phyloP scores from a whole-genome alignment of 495 filamentous ascomycete species.

The Penicillium egyptiacum region DNA sequence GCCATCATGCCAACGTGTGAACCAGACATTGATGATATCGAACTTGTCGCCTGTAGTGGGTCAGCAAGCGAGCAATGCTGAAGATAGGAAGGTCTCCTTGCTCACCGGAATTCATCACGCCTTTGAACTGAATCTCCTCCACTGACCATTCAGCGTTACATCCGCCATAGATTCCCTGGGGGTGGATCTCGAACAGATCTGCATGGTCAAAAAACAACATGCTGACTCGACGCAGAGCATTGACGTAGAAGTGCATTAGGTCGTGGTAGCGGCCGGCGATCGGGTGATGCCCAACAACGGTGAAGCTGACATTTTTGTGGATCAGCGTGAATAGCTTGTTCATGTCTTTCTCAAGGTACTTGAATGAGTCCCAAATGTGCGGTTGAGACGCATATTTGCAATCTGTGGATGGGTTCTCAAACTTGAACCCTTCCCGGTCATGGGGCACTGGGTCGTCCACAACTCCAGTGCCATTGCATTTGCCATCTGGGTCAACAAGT shows the following conservation, averaged over 20 bases:
- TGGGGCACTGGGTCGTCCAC: constrained; percentile 20
- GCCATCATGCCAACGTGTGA: constrained; percentile 35
- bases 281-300: constrained; percentile 39
- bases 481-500: constrained; percentile 24
- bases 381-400: constrained; percentile 38
- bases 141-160: constrained; percentile 39
- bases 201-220: constrained; percentile 33
- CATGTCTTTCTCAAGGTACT: constrained; percentile 41
- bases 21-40: constrained; percentile 41
- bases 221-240: constrained; percentile 36
- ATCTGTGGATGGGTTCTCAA: constrained; percentile 38
- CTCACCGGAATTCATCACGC: constrained; percentile 38
- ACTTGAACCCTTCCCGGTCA: constrained; percentile 34
- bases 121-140: constrained; percentile 37
- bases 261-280: constrained; percentile 38
- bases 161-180: constrained; percentile 36
- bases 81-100: neutral
- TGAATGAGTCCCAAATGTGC: constrained; percentile 42
- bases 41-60: constrained; percentile 28
- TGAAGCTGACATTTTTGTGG: constrained; percentile 38
- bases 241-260: constrained; percentile 41
- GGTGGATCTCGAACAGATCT: constrained; percentile 38
- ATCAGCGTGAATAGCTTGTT: constrained; percentile 35
- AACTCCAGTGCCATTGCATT: constrained; percentile 29
- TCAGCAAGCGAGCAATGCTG: constrained; percentile 3